Conservation (phyloP, 179 eudicot genomes). For the Carnegiea gigantea region DNA sequence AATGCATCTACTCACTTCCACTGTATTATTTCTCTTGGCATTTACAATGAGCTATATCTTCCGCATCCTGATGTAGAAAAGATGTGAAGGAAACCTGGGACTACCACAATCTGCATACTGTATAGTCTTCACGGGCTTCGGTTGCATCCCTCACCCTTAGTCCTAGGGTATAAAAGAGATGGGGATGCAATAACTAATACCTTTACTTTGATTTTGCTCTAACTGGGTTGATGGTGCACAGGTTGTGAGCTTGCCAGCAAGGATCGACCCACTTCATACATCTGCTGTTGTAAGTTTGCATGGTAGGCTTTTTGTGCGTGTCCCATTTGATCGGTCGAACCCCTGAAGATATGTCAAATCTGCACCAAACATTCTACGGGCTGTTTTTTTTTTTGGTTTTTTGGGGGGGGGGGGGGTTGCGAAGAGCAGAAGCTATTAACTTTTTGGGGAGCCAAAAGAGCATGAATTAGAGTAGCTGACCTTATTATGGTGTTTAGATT, state of each 20-base stretch:
- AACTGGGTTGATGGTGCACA: constrained; percentile 29
- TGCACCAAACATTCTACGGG: constrained; percentile 3
- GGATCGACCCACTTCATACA: constrained; percentile 79
- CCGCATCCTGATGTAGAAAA: neutral
- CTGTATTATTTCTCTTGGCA: neutral
- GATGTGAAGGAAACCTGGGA: neutral
- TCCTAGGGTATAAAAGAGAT: neutral
- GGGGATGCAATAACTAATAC: too few relatives aligned
- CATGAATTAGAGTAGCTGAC: constrained; percentile 23
- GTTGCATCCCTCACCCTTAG: neutral
- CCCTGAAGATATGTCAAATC: constrained; percentile 16
- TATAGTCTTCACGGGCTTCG: neutral
- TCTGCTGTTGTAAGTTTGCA: constrained; percentile 92
- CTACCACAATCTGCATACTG: neutral
- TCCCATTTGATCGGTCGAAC: constrained; percentile 66
- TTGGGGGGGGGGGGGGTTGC: neutral
- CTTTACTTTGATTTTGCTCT: neutral
- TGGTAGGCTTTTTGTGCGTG: constrained; percentile 78
- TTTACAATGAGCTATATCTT: neutral
- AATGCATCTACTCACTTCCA: too few relatives aligned
- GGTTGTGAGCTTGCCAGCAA: constrained; percentile 70
- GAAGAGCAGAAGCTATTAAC: constrained; percentile 16
- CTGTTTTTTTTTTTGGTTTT: neutral
- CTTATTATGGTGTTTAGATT: constrained; percentile 25
- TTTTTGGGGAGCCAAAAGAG: neutral